Evolutionary conservation across 306 rosid genomes (phyloP), one percentile per base, ranked within the genome.

Genomic region (Cucumis cinereus): DNA sequence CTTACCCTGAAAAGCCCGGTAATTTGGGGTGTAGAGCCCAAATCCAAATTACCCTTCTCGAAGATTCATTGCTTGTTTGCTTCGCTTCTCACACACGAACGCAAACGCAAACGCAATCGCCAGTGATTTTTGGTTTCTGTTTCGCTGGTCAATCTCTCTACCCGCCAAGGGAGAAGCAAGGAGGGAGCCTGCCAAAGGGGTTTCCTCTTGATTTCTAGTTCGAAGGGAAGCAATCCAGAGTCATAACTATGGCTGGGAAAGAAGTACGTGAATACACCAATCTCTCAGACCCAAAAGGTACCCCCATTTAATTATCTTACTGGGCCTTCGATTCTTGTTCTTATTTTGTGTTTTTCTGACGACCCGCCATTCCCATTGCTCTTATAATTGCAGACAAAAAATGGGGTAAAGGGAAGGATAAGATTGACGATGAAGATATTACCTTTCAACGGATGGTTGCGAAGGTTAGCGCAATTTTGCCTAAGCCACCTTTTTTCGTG

Each of bases 391-490:
- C 92, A 94, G 98, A 94, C 79, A 94, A 90, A 77, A 94, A 91
- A 82, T 89, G 72, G 92, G 97, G 97, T 13, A 94, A 94, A 78
- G 98, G 98, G 33, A 94, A 91, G 81, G 97, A 94, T 78, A 94
- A 92, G 84, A 85, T 94, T 41, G 98, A 94, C 74, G 98, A 94
- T 53, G 98, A 94, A 83, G 98, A 94, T 62, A 50, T 90, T 81
- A 94, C 98, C 49, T 94, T 94, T 78, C 98, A 94, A 81, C 98
- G 98, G 35, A 91, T 94, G 98, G 98, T 94, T 77, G 97, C 98
- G 54, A 94, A 94, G 98, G 98, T 94, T 94, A 94, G 98, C 95
- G 97, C 97, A 88, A 91, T 79, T 77, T 69, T 85, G 82, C 79
- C 85, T 86, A 91, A 85, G 82, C 84, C 77, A 79, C 81, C 66